Base-by-base conservation (phyloP, 2,329 filamentous ascomycete genomes). In the Torrubiella hemipterigena region DNA sequence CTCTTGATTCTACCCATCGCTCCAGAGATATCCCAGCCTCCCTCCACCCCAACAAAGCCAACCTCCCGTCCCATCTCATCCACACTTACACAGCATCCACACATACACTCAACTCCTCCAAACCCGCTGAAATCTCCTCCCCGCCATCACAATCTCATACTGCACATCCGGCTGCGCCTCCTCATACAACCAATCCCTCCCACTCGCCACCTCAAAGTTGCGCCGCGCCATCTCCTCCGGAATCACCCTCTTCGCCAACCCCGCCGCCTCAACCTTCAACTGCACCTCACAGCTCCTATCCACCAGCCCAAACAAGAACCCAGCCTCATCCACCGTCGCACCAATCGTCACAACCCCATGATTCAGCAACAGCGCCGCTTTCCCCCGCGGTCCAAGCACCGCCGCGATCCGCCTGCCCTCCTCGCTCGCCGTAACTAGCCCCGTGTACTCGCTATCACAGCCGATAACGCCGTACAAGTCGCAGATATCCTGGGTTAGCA, bases 271-370 rank as follows among this genome's bases (percentile, higher is more conserved):
- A 22, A 75, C 72, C 42, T 67, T 58, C 31, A 83, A 56, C 55
- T 85, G 79, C 19, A 81, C 67, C 34, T 73, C 65, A 48, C 80
- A 84, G 28, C 69, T 73, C 29, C 77, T 64, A 51, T 85, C 80
- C 50, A 83, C 63, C 27, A 79, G 55, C 0, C 71, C 73, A 47
- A 82, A 80, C 31, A 83, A 51, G 50, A 77, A 85, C 1, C 73
- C 74, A 2, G 80, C 80, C 52, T 85, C 80, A 46, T 85, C 80
- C 3, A 85, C 79, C 0, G 80, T 85, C 6, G 52, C 45, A 4
- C 81, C 81, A 0, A 82, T 78, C 0, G 77, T 81, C 30, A 85
- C 52, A 21, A 86, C 55, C 0, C 81, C 81, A 52, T 85, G 80
- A 48, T 84, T 85, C 40, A 77, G 61, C 30, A 84, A 55, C 28